These are phyloP conservation scores for Xylariaceae sp. DNA, from an alignment of 2,329 filamentous ascomycete species.

Conservation along the genomic window DNA sequence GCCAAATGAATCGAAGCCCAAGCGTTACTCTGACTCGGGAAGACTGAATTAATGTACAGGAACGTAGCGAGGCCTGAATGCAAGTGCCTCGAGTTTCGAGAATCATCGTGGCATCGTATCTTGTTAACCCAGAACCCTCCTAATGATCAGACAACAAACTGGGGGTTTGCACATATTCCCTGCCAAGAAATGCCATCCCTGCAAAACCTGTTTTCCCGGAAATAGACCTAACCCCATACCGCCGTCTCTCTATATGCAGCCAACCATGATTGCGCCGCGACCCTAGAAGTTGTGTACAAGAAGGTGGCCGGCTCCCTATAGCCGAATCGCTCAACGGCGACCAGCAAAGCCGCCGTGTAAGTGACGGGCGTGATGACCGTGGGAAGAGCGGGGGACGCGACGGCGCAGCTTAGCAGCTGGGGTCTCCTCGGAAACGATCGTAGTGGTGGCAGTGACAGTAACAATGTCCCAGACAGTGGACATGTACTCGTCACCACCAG, in stretches of 20 bases:
- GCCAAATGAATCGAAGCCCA: not conserved
- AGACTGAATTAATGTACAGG: slow-evolving; percentile 12
- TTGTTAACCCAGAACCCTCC: too few species aligned
- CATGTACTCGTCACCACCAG: slow-evolving; percentile 21
- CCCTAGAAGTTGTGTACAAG: slow-evolving; percentile 10
- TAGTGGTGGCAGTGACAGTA: slow-evolving; percentile 33
- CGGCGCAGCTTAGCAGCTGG: slow-evolving; percentile 12
- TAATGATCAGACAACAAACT: too few species aligned
- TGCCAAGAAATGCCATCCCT: not conserved
- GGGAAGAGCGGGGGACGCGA: slow-evolving; percentile 14
- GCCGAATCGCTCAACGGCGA: not conserved
- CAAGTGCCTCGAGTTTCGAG: not conserved
- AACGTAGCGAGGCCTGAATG: slow-evolving; percentile 11
- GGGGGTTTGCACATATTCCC: too few species aligned
- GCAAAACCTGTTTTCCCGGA: too few species aligned
- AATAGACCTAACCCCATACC: not conserved
- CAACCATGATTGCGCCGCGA: slow-evolving; percentile 9
- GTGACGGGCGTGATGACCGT: slow-evolving; percentile 22
- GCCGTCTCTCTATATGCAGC: slow-evolving; percentile 8
- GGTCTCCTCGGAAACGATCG: slow-evolving; percentile 3
- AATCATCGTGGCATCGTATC: not conserved
- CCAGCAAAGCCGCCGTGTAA: not conserved
- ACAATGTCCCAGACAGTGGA: slow-evolving; percentile 42
- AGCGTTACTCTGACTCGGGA: not conserved
- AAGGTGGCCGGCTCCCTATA: slow-evolving; percentile 1